Evolutionary conservation across 768 basidiomycete species (phyloP), one percentile per base, ranked within the genome.

Genomic region (Russula ochroleuca): DNA sequence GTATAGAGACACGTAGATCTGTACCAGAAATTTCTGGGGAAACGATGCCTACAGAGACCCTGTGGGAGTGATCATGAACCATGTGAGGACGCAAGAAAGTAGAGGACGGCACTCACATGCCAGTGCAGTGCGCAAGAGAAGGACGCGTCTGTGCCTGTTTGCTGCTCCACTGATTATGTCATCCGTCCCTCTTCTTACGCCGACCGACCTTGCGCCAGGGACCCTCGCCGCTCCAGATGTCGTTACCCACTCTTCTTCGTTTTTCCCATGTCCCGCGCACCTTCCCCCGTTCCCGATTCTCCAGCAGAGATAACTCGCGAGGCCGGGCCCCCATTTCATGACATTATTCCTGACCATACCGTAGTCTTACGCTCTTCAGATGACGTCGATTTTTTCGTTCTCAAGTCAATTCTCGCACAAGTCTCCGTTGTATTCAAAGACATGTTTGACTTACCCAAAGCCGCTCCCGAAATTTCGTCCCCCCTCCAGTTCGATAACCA

Each of bases 1-100:
- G 86, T 55, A 87, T 78, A 54, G 82, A 78, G 61, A 83, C 77
- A 70, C 87, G 89, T 61, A 91, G 73, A 70, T 81, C 85, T 54
- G 87, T 86, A 45, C 81, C 75, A 43, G 82, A 80, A 56, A 91
- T 88, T 73, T 91, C 90, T 47, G 80, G 71, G 11, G 88, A 90
- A 59, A 81, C 73, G 55, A 91, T 82, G 57, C 77, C 75, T 51
- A 89, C 76, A 11, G 75, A 73, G 21, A 73, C 72, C 78, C 79
- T 81, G 53, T 80, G 53, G 33, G 43, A 1, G 41, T 15, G 19
- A 38, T 51, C 38, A 49, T 3, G 25, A 2, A 48, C 1, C 5
- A 37, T 6, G 3, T 1, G 11, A 15, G 10, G 31, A 15, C 6
- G 5, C 10, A 40, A 13, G 41, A 53, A 5, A 40, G 38, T 31